Evolutionary conservation across 2,329 filamentous ascomycete genomes (phyloP), one percentile per base, ranked within the genome.

Genomic region (Hymenoscyphus albidus): DNA sequence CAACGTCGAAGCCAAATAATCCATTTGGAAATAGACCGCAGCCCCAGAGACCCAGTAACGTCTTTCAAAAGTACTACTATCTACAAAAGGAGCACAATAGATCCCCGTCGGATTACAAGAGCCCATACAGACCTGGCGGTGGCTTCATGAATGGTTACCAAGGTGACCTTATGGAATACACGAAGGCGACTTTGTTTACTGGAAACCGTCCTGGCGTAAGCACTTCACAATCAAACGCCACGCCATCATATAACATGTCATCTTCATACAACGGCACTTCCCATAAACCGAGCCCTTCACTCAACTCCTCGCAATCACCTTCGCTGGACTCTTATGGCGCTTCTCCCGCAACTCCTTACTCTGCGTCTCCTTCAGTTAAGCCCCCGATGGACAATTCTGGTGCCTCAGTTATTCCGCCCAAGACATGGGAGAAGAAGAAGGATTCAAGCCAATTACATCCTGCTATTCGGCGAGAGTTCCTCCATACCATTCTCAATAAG

Each of bases 91-190:
- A 88, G 66, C 81, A 87, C 68, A 87, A 87, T 67, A 82, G 83
- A 80, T 84, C 78, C 64, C 77, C 82, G 5, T 78, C 80, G 7
- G 82, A 82, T 62, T 88, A 88, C 65, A 80, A 83, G 59, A 86
- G 84, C 4, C 86, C 86, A 0, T 88, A 88, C 71, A 80, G 82
- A 16, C 77, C 79, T 62, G 73, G 72, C 76, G 82, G 83, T 31
- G 85, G 85, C 0, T 87, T 87, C 69, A 85, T 82, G 40, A 88
- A 88, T 66, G 84, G 84, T 4, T 86, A 87, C 64, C 83, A 86
- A 73, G 83, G 82, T 2, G 72, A 67, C 55, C 64, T 73, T 2
- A 62, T 72, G 58, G 70, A 68, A n/a, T 70, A 75, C 61, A 59
- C 74, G 32, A 67, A 72, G 40, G 65, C 70, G 57, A 74, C 68